Conservation (phyloP, 371 early-diverging fungal species). For the Saksenaea oblongispora region DNA sequence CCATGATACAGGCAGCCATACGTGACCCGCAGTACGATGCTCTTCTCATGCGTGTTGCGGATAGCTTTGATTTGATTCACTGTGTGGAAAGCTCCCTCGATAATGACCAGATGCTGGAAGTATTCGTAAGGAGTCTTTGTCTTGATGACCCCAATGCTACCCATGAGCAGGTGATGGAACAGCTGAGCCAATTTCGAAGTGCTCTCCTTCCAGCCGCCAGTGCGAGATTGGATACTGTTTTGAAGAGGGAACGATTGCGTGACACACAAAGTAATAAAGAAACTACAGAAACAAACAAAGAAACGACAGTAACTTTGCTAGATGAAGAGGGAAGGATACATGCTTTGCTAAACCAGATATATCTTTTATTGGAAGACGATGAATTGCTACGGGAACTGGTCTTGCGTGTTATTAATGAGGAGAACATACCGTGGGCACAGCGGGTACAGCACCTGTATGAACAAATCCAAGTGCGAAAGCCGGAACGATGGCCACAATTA, state of each 20-base stretch:
- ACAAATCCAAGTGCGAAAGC: conserved; percentile 5
- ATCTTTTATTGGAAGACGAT: not conserved
- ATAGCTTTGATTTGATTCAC: conserved; percentile 10
- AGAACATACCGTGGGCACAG: conserved; percentile 4
- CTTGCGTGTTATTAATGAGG: too few relatives aligned
- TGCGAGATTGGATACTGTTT: not conserved
- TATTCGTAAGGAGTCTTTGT: conserved; percentile 9
- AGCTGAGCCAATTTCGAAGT: not conserved
- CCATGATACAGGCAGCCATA: not conserved
- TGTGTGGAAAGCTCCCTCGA: conserved; percentile 3
- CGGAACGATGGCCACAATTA: conserved; percentile 13
- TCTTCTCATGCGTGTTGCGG: conserved; percentile 7
- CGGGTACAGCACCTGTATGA: not conserved
- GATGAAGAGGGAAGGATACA: not conserved
- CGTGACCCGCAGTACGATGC: conserved; percentile 6
- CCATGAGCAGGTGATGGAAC: conserved; percentile 12
- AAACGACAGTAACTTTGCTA: not conserved
- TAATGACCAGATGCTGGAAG: not conserved
- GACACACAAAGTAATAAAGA: not conserved
- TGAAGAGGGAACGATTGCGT: not conserved
- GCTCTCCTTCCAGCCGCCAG: not conserved
- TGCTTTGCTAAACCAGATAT: not conserved
- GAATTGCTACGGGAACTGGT: too few relatives aligned
- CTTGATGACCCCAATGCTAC: conserved; percentile 9
- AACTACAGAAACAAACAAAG: not conserved